Conservation (phyloP, 2,329 filamentous ascomycete genomes). For the Falciphora oryzae region DNA sequence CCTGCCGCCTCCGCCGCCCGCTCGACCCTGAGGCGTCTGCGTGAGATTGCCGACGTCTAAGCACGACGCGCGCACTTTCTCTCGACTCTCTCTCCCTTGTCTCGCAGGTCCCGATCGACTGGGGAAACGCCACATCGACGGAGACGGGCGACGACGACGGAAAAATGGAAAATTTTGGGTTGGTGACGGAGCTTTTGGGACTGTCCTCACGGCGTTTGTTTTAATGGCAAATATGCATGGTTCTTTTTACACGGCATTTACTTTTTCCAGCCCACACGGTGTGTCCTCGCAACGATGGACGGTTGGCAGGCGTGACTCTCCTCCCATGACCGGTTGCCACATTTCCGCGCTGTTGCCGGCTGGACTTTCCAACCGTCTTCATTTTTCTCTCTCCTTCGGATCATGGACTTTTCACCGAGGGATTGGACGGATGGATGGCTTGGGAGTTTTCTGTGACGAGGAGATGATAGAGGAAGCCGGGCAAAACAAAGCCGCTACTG, state of each 20-base stretch:
- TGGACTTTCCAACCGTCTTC: neutral
- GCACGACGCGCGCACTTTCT: neutral
- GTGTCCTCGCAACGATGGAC: neutral
- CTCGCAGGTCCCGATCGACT: constrained; percentile 2
- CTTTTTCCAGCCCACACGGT: neutral
- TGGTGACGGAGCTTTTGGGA: constrained; percentile 1
- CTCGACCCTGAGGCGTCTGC: constrained; percentile 12
- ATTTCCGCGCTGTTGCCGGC: neutral
- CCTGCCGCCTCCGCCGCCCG: constrained; percentile 11
- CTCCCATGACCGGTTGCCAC: neutral
- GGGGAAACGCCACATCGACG: neutral
- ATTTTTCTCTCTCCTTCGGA: neutral
- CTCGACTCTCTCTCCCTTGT: constrained; percentile 4
- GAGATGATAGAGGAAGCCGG: neutral
- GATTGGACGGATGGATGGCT: neutral
- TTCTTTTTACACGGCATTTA: neutral
- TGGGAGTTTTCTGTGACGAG: neutral
- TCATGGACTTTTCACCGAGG: neutral
- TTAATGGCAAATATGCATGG: neutral
- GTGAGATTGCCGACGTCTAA: constrained; percentile 11
- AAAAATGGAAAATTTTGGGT: neutral
- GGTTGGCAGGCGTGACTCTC: neutral
- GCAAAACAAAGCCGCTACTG: neutral
- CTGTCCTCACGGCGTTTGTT: constrained; percentile 1
- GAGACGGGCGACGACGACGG: neutral